Conservation (phyloP, 306 rosid genomes). For the Prunus dulcis region DNA sequence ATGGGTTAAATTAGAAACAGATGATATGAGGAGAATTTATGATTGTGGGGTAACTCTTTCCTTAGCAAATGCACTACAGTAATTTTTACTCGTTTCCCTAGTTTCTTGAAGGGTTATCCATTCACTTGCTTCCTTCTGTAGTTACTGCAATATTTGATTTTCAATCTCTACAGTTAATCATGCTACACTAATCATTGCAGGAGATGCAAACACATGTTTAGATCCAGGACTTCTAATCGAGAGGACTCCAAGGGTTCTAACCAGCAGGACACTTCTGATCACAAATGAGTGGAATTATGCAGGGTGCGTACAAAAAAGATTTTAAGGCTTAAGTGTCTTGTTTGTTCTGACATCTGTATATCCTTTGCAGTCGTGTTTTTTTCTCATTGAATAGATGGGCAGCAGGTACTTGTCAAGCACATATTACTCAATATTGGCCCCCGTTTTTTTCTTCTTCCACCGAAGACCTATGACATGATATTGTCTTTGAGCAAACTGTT, state of each 20-base stretch:
- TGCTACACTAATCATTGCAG: conserved; percentile 43
- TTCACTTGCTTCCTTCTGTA: background rate
- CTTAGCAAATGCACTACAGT: background rate
- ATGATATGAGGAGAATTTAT: background rate
- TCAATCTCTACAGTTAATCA: conserved; percentile 2
- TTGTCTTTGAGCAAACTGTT: background rate
- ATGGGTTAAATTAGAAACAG: background rate
- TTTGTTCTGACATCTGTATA: conserved; percentile 29
- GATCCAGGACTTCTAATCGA: conserved; percentile 37
- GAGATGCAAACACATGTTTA: conserved; percentile 44
- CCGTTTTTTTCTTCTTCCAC: conserved; percentile 1
- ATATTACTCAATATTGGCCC: conserved; percentile 1
- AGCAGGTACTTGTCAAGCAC: background rate
- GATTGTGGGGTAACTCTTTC: conserved; percentile 5
- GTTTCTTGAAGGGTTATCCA: background rate
- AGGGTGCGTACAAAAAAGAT: conserved; percentile 15
- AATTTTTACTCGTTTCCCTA: background rate
- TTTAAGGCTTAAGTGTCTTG: conserved; percentile 13
- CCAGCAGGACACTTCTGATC: conserved; percentile 37
- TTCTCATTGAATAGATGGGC: background rate
- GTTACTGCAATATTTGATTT: background rate
- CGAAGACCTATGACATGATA: background rate
- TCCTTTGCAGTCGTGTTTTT: background rate
- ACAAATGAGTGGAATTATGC: conserved; percentile 28
- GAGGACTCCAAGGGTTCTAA: conserved; percentile 39